These are phyloP conservation scores for Cicer arietinum DNA, from an alignment of 306 rosid species.

Conservation along the genomic window DNA sequence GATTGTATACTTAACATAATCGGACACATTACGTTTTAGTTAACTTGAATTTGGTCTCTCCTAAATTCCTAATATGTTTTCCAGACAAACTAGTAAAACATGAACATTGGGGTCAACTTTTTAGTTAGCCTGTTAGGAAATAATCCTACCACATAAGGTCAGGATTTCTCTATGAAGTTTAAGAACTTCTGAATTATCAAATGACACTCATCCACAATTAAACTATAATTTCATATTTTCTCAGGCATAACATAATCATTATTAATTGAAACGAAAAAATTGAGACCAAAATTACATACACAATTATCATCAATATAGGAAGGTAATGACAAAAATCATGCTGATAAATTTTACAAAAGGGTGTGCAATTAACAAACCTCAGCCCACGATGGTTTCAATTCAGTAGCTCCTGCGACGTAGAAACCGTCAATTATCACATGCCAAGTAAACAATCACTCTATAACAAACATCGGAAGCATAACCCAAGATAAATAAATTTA, in stretches of 20 bases:
- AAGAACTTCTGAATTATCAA: background rate
- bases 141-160: background rate
- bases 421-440: slow-evolving; percentile 35
- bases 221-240: background rate
- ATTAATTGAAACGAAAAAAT: background rate
- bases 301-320: background rate
- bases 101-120: background rate
- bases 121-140: no score
- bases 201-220: background rate
- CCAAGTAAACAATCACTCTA: slow-evolving; percentile 23
- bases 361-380: slow-evolving; percentile 59
- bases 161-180: background rate
- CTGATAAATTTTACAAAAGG: slow-evolving; percentile 3
- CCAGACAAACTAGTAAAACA: background rate
- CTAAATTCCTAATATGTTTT: no score
- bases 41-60: background rate
- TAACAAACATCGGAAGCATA: slow-evolving; percentile 15
- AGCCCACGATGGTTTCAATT: slow-evolving; percentile 90
- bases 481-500: slow-evolving; percentile 2
- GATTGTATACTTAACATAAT: no score
- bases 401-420: slow-evolving; percentile 74
- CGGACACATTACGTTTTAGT: no score
- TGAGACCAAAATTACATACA: background rate
- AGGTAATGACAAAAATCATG: background rate
- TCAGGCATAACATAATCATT: background rate